These are phyloP conservation scores for Neolecta irregularis DNA, from an alignment of 1,139 yeast genomes.

Conservation along the genomic window DNA sequence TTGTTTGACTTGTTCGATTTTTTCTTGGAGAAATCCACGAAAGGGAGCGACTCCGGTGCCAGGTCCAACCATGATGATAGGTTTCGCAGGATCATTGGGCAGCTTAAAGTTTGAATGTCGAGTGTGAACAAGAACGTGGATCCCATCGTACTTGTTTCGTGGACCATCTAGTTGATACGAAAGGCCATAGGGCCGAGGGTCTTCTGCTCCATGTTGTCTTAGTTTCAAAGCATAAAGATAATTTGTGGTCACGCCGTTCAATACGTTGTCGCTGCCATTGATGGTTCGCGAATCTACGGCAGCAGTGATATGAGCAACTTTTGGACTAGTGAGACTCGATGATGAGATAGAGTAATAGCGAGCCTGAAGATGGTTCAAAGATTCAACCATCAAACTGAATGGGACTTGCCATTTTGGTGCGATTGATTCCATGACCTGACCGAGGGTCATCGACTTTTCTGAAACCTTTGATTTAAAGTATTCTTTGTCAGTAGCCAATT, in stretches of 20 bases:
- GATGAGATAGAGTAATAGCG: conserved; percentile 96
- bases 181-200: conserved; percentile 28
- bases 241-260: conserved; percentile 85
- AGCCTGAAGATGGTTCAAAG: conserved; percentile 69
- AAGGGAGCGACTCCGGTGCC: conserved; percentile 98
- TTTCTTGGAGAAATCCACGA: conserved; percentile 83
- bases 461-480: conserved; percentile 53
- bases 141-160: conserved; percentile 38
- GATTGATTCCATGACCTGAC: conserved; percentile 52
- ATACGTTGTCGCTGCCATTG: conserved; percentile 30
- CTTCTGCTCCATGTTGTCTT: conserved; percentile 30
- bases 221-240: conserved; percentile 59
- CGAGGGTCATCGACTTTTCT: conserved; percentile 47
- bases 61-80: conserved; percentile 88
- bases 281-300: conserved; percentile 78
- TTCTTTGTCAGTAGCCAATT: conserved; percentile 53
- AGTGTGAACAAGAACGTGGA: conserved; percentile 74
- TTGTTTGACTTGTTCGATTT: conserved; percentile 37
- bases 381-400: conserved; percentile 69
- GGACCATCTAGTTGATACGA: conserved; percentile 72
- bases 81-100: conserved; percentile 73
- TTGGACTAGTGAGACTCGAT: conserved; percentile 64
- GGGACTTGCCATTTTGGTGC: conserved; percentile 80
- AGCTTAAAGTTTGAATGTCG: conserved; percentile 90
- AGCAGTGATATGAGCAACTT: conserved; percentile 54